Conservation (phyloP, 768 basidiomycete species). For the Amylocystis lapponica region DNA sequence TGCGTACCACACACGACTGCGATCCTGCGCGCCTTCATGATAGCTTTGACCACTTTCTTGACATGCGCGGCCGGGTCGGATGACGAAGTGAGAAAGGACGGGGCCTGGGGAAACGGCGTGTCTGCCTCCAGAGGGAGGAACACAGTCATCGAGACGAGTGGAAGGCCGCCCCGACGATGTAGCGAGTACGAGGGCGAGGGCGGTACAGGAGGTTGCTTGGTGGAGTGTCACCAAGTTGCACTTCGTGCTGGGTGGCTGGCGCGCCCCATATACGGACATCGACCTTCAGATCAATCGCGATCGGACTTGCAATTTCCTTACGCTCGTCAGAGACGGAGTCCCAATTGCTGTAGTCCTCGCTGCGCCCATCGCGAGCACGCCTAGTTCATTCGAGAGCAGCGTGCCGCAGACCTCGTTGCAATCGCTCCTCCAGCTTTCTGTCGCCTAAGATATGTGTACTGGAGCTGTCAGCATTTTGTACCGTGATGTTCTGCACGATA, state of each 20-base stretch:
- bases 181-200: neutral
- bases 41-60: conserved; percentile 52
- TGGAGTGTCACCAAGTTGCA: neutral
- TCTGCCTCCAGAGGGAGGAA: conserved; percentile 53
- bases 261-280: neutral
- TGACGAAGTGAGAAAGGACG: conserved; percentile 50
- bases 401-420: no score
- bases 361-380: no score
- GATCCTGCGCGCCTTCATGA: conserved; percentile 74
- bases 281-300: neutral
- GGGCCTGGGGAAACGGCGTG: conserved; percentile 41
- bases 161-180: neutral
- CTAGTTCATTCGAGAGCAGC: no score
- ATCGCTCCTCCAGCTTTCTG: no score
- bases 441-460: no score
- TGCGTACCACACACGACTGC: conserved; percentile 82
- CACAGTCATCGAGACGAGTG: conserved; percentile 44
- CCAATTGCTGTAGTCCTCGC: no score
- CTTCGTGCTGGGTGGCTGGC: conserved; percentile 1
- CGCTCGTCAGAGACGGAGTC: neutral
- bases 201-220: neutral
- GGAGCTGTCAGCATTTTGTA: no score
- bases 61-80: conserved; percentile 42
- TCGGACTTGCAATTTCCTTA: neutral
- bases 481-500: no score